Evolutionary conservation across 2,329 filamentous ascomycete genomes (phyloP).

Genomic region (Phaeosphaeria sp.): DNA sequence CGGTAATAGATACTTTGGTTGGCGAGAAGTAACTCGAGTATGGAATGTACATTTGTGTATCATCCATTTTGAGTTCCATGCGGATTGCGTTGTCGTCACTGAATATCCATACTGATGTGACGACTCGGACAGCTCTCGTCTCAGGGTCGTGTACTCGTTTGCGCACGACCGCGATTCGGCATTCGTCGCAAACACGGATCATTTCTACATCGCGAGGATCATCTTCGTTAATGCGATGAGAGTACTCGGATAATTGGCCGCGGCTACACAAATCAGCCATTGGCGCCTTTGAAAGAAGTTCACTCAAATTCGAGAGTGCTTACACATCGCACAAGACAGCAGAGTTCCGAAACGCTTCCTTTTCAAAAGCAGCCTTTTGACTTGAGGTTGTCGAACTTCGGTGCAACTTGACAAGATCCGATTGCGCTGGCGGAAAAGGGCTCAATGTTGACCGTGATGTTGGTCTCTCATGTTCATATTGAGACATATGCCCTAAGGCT

Average conservation of each 20-base stretch:
- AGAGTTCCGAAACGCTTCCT: slow-evolving; percentile 51
- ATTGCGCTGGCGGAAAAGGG: slow-evolving; percentile 22
- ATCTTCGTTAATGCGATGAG: slow-evolving; percentile 44
- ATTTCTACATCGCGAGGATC: slow-evolving; percentile 50
- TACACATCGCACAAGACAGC: slow-evolving; percentile 54
- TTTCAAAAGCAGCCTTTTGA: slow-evolving; percentile 48
- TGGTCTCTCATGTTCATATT: slow-evolving; percentile 15
- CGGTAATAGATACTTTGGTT: slow-evolving; percentile 52
- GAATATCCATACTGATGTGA: slow-evolving; percentile 55
- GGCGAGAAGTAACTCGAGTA: slow-evolving; percentile 55
- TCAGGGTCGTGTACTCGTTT: slow-evolving; percentile 49
- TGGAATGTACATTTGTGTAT: slow-evolving; percentile 51
- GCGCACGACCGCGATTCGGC: slow-evolving; percentile 52
- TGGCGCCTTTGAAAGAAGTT: not conserved
- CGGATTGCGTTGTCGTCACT: slow-evolving; percentile 51
- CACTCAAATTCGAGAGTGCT: slow-evolving; percentile 9
- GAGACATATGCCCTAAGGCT: slow-evolving; percentile 23
- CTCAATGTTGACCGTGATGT: slow-evolving; percentile 26
- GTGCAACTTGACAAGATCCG: slow-evolving; percentile 31
- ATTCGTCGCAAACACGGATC: slow-evolving; percentile 46
- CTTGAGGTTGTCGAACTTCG: slow-evolving; percentile 42
- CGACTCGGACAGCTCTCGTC: slow-evolving; percentile 42
- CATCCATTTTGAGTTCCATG: slow-evolving; percentile 52
- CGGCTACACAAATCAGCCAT: slow-evolving; percentile 29
- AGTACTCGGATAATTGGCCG: slow-evolving; percentile 51